Conservation (phyloP, 305 asterid species). For the Nicotiana rustica region DNA sequence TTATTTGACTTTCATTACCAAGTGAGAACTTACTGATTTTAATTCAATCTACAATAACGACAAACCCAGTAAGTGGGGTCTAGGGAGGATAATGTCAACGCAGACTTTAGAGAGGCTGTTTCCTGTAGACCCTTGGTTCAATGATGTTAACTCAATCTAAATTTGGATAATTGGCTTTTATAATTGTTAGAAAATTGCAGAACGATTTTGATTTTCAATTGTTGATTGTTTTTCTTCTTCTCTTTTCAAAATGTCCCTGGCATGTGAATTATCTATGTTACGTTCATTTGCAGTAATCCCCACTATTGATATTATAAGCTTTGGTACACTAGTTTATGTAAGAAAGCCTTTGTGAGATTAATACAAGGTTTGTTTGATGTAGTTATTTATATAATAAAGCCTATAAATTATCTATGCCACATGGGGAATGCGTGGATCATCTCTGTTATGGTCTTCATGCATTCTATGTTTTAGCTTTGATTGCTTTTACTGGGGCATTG, state of each 20-base stretch:
- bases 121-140: too few species aligned
- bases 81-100: too few species aligned
- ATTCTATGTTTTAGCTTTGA: constrained; percentile 69
- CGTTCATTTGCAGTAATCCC: neutral
- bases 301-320: constrained; percentile 1
- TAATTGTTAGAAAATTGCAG: neutral
- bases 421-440: constrained; percentile 69
- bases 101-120: too few species aligned
- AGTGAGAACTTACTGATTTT: neutral
- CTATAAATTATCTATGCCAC: constrained; percentile 84
- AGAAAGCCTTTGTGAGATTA: constrained; percentile 25
- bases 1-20: neutral
- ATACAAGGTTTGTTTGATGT: constrained; percentile 39
- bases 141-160: neutral
- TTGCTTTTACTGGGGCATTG: constrained; percentile 75
- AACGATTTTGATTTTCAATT: neutral
- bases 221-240: neutral
- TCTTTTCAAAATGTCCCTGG: neutral
- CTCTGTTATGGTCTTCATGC: constrained; percentile 71
- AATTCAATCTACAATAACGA: neutral
- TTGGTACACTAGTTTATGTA: neutral
- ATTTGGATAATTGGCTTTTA: neutral
- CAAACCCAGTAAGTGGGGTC: too few species aligned
- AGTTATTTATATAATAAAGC: constrained; percentile 70
- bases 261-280: neutral